phyloP scores from a whole-genome alignment of 805 yeast genomes.

The Saccharomycopsis selenospora region DNA sequence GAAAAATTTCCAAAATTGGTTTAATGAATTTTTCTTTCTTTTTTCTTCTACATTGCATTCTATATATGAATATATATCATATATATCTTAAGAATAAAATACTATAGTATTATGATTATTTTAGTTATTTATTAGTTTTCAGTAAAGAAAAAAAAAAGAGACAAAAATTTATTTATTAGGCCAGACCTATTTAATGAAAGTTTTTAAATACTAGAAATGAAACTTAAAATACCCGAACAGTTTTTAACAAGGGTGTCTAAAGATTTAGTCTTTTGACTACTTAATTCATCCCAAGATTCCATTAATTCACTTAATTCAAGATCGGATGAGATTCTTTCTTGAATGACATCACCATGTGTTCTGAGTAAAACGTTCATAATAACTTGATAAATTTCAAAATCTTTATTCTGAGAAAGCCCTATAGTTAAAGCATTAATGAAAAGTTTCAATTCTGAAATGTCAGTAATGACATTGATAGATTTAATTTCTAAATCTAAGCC shows the following conservation, averaged over 20 bases:
- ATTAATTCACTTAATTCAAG: conserved; percentile 40
- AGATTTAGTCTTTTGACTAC: conserved; percentile 35
- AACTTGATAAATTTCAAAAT: conserved; percentile 78
- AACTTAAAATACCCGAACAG: conserved; percentile 71
- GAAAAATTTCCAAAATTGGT: conserved; percentile 21
- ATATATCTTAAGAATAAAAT: too few relatives aligned
- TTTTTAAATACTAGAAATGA: conserved; percentile 32
- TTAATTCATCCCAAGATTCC: conserved; percentile 40
- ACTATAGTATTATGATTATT: too few relatives aligned
- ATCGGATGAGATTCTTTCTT: conserved; percentile 29
- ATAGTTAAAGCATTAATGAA: conserved; percentile 61
- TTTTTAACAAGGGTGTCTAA: conserved; percentile 67
- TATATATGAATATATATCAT: too few relatives aligned
- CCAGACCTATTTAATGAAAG: too few relatives aligned
- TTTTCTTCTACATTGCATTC: too few relatives aligned
- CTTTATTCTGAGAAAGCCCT: conserved; percentile 48
- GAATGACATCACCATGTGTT: conserved; percentile 76
- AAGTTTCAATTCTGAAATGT: conserved; percentile 45
- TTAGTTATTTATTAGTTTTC: too few relatives aligned
- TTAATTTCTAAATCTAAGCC: conserved; percentile 80
- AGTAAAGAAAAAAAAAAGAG: too few relatives aligned
- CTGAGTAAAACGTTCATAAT: conserved; percentile 66
- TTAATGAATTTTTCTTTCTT: too few relatives aligned
- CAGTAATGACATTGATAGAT: conserved; percentile 53
- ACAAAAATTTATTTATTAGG: too few relatives aligned